phyloP scores from a whole-genome alignment of 345 rosid genomes.

The Toxicodendron radicans region DNA sequence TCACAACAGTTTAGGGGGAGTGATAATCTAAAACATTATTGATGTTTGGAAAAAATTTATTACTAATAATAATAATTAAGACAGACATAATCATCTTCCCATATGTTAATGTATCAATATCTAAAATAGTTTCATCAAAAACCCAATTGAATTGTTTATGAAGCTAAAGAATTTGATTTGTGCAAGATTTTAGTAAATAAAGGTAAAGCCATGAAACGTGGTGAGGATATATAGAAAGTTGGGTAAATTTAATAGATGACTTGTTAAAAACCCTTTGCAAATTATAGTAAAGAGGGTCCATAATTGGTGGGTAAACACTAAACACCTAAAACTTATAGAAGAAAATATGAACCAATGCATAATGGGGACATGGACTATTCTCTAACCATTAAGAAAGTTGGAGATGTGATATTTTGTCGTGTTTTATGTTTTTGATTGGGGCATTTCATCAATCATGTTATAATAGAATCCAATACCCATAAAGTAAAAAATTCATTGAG shows the following conservation, averaged over 20 bases:
- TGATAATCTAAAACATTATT: too few relatives aligned
- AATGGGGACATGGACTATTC: not conserved
- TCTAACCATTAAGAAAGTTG: not conserved
- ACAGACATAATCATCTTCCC: too few relatives aligned
- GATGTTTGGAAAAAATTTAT: too few relatives aligned
- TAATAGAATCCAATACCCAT: slow-evolving; percentile 31
- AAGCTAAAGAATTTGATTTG: not conserved
- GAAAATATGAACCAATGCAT: not conserved
- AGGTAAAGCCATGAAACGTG: not conserved
- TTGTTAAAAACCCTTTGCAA: not conserved
- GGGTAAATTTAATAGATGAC: not conserved
- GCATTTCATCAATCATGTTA: slow-evolving; percentile 36
- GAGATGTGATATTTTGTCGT: slow-evolving; percentile 42
- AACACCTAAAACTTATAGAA: not conserved
- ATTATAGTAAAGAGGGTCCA: not conserved
- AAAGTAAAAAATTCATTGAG: not conserved
- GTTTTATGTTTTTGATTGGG: slow-evolving; percentile 11
- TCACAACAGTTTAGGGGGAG: too few relatives aligned
- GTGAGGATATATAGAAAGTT: not conserved
- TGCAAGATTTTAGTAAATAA: not conserved
- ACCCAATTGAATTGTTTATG: too few relatives aligned
- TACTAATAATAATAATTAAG: too few relatives aligned
- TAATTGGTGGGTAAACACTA: not conserved
- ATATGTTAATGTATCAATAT: too few relatives aligned
- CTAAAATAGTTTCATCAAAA: too few relatives aligned